A percentile compares a stretch with the other conserved stretches of the same genome.
Conservation (phyloP, 2,329 filamentous ascomycete genomes). For the Penicillium concentricum region DNA sequence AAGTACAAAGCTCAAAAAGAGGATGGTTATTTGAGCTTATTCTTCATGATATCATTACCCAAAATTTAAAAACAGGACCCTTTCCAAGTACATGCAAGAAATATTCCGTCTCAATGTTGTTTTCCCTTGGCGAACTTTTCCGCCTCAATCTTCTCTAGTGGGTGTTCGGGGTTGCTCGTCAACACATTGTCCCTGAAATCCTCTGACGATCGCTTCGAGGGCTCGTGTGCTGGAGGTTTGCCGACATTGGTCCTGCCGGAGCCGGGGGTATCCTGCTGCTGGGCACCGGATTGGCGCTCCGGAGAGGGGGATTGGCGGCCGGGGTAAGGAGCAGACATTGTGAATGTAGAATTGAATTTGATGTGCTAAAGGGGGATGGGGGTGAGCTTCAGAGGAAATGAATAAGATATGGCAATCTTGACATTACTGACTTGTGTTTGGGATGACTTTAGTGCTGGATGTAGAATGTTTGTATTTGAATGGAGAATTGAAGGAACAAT, state of each 20-base stretch:
- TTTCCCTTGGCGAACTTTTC: slow-evolving; percentile 31
- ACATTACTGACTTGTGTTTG: neutral
- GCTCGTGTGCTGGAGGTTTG: slow-evolving; percentile 6
- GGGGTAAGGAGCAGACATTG: slow-evolving; percentile 61
- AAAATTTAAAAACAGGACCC: neutral
- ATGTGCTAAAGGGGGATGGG: neutral
- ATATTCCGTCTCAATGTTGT: neutral
- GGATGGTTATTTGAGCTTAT: neutral
- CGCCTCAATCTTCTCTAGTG: slow-evolving; percentile 39
- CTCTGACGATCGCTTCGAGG: slow-evolving; percentile 26
- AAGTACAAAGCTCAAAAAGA: neutral
- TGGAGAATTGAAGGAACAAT: neutral
- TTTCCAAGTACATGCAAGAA: neutral
- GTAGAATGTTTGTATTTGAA: neutral
- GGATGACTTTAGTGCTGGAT: neutral
- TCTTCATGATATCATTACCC: slow-evolving; percentile 9
- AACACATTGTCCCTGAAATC: slow-evolving; percentile 28
- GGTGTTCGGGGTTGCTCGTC: slow-evolving; percentile 45
- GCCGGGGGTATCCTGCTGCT: slow-evolving; percentile 60
- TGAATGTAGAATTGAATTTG: neutral
- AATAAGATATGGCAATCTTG: neutral
- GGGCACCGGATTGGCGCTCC: slow-evolving; percentile 63
- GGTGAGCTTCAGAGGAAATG: neutral
- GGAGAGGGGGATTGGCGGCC: slow-evolving; percentile 78
- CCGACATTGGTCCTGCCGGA: slow-evolving; percentile 58